These are phyloP conservation scores for Furcasterigmium sp. DNA, from an alignment of 2,329 filamentous ascomycete species.

Conservation along the genomic window DNA sequence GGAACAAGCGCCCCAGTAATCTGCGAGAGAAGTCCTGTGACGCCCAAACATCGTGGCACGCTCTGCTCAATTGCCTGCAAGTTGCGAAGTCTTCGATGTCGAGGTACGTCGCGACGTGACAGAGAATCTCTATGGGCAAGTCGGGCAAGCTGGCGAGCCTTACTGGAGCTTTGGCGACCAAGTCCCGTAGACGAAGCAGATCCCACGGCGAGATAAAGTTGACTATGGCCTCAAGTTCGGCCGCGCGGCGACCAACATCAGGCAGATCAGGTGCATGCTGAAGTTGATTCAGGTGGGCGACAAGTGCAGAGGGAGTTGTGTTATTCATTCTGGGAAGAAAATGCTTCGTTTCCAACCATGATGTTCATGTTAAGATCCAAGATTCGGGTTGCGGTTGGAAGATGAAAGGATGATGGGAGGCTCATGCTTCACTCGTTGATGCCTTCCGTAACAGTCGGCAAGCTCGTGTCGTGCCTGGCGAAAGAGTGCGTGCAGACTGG, in stretches of 20 bases:
- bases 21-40: not conserved
- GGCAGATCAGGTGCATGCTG: too few species aligned
- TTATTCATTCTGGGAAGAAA: too few species aligned
- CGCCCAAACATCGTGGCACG: constrained; percentile 5
- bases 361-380: too few species aligned
- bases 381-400: too few species aligned
- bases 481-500: too few species aligned
- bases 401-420: too few species aligned
- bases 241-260: not conserved
- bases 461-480: too few species aligned
- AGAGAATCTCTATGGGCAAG: constrained; percentile 6
- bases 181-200: constrained; percentile 2
- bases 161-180: not conserved
- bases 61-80: constrained; percentile 6
- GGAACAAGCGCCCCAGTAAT: constrained; percentile 1
- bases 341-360: too few species aligned
- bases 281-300: too few species aligned
- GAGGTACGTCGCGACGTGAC: constrained; percentile 1
- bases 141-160: constrained; percentile 1
- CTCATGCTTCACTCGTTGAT: too few species aligned
- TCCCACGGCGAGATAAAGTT: constrained; percentile 6
- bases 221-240: constrained; percentile 6
- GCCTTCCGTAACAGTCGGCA: too few species aligned
- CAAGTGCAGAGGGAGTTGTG: too few species aligned
- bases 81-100: not conserved